Conservation (phyloP, 169 alveolate genomes). For the Plasmodium inui region DNA sequence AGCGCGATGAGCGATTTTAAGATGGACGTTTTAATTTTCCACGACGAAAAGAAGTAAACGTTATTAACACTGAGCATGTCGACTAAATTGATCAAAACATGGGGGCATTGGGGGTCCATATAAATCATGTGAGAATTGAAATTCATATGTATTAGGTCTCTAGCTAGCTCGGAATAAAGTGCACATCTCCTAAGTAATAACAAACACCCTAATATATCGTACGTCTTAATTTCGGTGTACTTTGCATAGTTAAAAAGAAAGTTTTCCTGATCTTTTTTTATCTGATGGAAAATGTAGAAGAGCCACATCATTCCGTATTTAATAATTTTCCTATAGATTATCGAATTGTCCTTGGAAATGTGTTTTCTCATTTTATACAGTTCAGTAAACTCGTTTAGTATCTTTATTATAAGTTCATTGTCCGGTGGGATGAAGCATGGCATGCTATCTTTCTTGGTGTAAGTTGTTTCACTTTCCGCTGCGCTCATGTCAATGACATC, state of each 20-base stretch:
- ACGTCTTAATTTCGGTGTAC: conserved; percentile 38
- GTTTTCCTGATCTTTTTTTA: conserved; percentile 31
- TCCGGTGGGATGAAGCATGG: conserved; percentile 47
- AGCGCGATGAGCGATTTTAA: conserved; percentile 62
- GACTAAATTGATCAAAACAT: conserved; percentile 41
- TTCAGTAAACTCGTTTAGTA: conserved; percentile 44
- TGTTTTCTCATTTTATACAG: conserved; percentile 38
- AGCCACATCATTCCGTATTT: conserved; percentile 74
- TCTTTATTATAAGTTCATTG: conserved; percentile 41
- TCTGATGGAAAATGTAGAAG: conserved; percentile 38
- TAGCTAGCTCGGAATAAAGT: conserved; percentile 30
- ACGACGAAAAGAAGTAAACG: conserved; percentile 52
- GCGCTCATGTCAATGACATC: background rate
- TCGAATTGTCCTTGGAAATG: conserved; percentile 2
- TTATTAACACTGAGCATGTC: conserved; percentile 37
- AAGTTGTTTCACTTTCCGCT: background rate
- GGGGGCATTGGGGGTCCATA: conserved; percentile 29
- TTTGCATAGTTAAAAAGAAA: conserved; percentile 31
- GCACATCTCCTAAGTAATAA: conserved; percentile 72
- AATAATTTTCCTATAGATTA: conserved; percentile 53
- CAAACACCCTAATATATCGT: conserved; percentile 64
- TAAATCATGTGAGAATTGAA: conserved; percentile 6
- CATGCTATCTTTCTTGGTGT: background rate
- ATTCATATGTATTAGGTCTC: conserved; percentile 48
- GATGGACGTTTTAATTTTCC: conserved; percentile 72